Evolutionary conservation across 2,329 filamentous ascomycete genomes (phyloP), one percentile per base, ranked within the genome.

Genomic region (Nothophoma quercina): DNA sequence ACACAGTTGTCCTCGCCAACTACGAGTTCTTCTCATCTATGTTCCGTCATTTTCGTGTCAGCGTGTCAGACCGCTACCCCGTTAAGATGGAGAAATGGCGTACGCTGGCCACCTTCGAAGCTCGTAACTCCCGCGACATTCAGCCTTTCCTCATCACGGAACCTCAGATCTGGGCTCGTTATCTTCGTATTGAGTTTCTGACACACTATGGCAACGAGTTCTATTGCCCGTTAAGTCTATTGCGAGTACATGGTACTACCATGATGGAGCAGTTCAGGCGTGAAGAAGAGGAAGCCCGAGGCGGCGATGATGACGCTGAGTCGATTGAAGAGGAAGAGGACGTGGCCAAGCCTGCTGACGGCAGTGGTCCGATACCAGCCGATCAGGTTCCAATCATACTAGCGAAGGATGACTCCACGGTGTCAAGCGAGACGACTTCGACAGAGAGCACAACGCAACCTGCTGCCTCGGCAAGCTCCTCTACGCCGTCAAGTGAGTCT

Each of bases 21-120:
- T 99, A 96, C 66, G 95, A 99, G 74, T 99, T 99, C 79, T 99
- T 99, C 79, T 96, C 92, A 48, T 97, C 92, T 70, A 97, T 96
- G 83, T 90, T 98, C 64, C 88, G 92, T 45, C 89, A 88, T 39
- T 97, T 99, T 73, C 85, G 90, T 43, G 86, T 98, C 62, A 96
- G 91, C 70, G 93, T 97, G 39, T 96, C 93, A 51, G 95, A 98
- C 76, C 87, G 91, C 50, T 98, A 97, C 74, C 95, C 95, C 0
- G 90, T 95, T 46, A 98, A 97, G 74, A 75, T 85, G 49, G 93
- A 96, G 41, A 91, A 95, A 63, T 99, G 95, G 95, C 91, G 88
- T 61, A 87, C 91, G 34, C 74, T 98, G 36, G 95, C 92, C 6
- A 88, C 87, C 0, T 98, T 95, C 62, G 91, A 97, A 72, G 95